Percentiles rank a stretch among this genome's conserved stretches.
Conservation (phyloP, 1,139 yeast species). For the Saccharomyces hybrid region DNA sequence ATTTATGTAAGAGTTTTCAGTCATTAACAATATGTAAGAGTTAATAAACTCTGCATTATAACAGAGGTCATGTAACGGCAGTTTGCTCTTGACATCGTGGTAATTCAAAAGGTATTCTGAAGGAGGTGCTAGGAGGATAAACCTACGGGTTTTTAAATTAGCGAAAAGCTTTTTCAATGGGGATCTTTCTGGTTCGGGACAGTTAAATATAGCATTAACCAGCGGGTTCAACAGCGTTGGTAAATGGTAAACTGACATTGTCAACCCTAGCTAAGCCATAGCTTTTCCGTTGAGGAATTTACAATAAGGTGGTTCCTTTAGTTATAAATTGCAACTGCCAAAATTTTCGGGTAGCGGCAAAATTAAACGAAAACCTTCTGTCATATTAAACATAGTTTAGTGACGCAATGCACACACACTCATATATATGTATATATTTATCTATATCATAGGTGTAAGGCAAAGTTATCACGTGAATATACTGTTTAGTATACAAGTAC, state of each 20-base stretch:
- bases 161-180: slow-evolving; percentile 43
- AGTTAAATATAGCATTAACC: slow-evolving; percentile 59
- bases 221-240: slow-evolving; percentile 53
- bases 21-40: slow-evolving; percentile 51
- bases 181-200: slow-evolving; percentile 46
- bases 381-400: not conserved
- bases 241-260: slow-evolving; percentile 31
- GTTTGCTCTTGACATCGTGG: slow-evolving; percentile 43
- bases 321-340: not conserved
- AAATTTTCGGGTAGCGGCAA: not conserved
- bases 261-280: not conserved
- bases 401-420: not conserved
- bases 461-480: not conserved
- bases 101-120: slow-evolving; percentile 43
- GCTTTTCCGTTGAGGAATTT: not conserved
- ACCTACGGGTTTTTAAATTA: slow-evolving; percentile 40
- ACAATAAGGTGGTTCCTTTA: not conserved
- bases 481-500: not conserved
- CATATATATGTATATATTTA: not conserved
- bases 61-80: slow-evolving; percentile 48
- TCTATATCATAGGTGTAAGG: not conserved
- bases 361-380: not conserved
- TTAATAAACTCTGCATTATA: slow-evolving; percentile 58
- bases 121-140: slow-evolving; percentile 56
- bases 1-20: slow-evolving; percentile 6